These are phyloP conservation scores for Magnusiomyces paraingens DNA, from an alignment of 1,139 yeast species.

Conservation along the genomic window DNA sequence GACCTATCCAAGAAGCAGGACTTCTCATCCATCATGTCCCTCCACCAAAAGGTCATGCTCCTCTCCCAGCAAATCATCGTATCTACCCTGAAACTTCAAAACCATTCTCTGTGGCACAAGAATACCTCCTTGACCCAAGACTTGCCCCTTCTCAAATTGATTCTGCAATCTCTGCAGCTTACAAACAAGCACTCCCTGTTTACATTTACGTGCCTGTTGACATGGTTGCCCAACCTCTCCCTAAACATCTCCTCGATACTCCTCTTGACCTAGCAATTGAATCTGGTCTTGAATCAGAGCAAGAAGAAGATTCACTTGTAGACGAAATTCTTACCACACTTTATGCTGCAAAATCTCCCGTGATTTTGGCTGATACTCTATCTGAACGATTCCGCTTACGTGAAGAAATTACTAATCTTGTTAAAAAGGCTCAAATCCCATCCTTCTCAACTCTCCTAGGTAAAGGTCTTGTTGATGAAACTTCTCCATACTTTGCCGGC, in stretches of 20 bases:
- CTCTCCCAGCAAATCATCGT: constrained; percentile 50
- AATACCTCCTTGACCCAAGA: constrained; percentile 45
- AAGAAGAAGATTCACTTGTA: constrained; percentile 38
- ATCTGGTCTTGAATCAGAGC: constrained; percentile 3
- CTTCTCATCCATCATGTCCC: constrained; percentile 59
- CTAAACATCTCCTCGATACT: constrained; percentile 34
- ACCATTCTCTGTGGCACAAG: constrained; percentile 53
- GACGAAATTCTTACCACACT: constrained; percentile 44
- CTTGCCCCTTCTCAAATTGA: constrained; percentile 57
- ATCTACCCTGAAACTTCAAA: constrained; percentile 57
- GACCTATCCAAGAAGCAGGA: constrained; percentile 37
- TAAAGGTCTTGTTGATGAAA: constrained; percentile 58
- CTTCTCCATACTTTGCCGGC: constrained; percentile 53
- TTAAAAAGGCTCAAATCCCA: constrained; percentile 41
- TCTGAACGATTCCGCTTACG: constrained; percentile 50
- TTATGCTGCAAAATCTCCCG: constrained; percentile 50
- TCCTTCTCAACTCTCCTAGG: constrained; percentile 46
- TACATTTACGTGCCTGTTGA: constrained; percentile 71
- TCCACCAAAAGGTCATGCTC: constrained; percentile 39
- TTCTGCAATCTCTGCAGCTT: constrained; percentile 50
- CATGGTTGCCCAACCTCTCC: constrained; percentile 47
- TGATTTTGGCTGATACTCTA: constrained; percentile 60
- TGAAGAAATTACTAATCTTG: constrained; percentile 40
- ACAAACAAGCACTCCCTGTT: constrained; percentile 65
- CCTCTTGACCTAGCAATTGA: constrained; percentile 27